Evolutionary conservation across 2,329 filamentous ascomycete species (phyloP).

Genomic region (Ambrosiella cleistominuta): DNA sequence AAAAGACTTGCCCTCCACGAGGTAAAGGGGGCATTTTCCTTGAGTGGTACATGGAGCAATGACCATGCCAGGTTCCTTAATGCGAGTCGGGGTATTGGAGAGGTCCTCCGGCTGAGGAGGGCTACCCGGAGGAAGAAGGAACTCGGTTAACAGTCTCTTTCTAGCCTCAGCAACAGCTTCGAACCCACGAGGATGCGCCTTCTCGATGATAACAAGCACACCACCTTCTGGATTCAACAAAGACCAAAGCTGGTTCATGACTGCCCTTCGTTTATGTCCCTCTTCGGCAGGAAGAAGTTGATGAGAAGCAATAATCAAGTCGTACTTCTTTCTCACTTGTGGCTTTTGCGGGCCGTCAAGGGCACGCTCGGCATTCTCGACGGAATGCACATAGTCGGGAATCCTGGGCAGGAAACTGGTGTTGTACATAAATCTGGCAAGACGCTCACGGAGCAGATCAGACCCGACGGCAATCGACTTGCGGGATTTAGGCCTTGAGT

Average conservation of each 20-base stretch:
- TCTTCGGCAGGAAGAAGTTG: slow-evolving; percentile 59
- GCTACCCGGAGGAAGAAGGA: slow-evolving; percentile 38
- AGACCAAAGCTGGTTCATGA: slow-evolving; percentile 79
- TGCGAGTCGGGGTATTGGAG: slow-evolving; percentile 18
- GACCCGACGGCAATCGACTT: slow-evolving; percentile 68
- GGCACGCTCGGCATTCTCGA: slow-evolving; percentile 38
- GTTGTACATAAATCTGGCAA: slow-evolving; percentile 63
- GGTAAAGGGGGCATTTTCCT: slow-evolving; percentile 74
- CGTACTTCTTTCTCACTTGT: slow-evolving; percentile 58
- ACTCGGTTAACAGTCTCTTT: slow-evolving; percentile 56
- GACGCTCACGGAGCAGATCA: slow-evolving; percentile 53
- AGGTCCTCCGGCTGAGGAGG: slow-evolving; percentile 17
- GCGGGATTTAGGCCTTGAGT: slow-evolving; percentile 41
- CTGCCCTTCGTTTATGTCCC: slow-evolving; percentile 56
- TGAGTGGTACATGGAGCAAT: slow-evolving; percentile 79
- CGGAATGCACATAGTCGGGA: slow-evolving; percentile 64
- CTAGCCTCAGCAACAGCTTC: slow-evolving; percentile 79
- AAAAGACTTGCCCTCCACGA: slow-evolving; percentile 44
- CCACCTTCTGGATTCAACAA: slow-evolving; percentile 71
- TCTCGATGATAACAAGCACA: slow-evolving; percentile 74
- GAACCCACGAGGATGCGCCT: slow-evolving; percentile 79
- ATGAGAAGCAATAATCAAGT: slow-evolving; percentile 81
- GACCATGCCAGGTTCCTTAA: slow-evolving; percentile 44
- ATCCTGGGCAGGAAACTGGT: slow-evolving; percentile 83
- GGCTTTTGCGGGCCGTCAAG: slow-evolving; percentile 39